Base-by-base conservation (phyloP, 768 basidiomycete species). In the Lactarius quietus region DNA sequence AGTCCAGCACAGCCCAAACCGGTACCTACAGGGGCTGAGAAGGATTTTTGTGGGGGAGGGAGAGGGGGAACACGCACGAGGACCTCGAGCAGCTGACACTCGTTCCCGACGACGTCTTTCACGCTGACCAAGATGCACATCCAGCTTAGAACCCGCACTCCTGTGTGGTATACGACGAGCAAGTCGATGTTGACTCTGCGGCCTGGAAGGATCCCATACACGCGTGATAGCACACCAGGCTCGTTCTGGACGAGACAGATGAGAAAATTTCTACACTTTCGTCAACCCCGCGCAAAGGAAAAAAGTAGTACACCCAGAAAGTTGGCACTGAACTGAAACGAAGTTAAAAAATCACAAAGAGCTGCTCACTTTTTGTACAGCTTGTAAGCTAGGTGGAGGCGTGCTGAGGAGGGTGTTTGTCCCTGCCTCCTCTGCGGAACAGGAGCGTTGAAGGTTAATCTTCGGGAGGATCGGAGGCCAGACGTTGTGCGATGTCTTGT, bases 131-230 rank as follows among this genome's bases (percentile, higher is more conserved):
- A 94, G 76, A 99, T 93, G 74, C 93, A 97, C 97, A 99, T 99
- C 51, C 97, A 86, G 80, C 90, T 92, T 58, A 98, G 81, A 80
- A 98, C 97, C 64, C 93, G 87, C 68, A 98, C 93, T 78, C 98
- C 97, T 39, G 97, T 99, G 61, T 92, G 86, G 78, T 97, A 99
- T 31, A 99, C 97, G 72, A 99, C 97, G 68, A 99, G 82, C 6
- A 95, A 98, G 78, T 99, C 96, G 75, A 96, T 92, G 81, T 99
- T 99, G 83, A 99, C 97, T 5, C 97, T 97, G 69, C 97, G 83
- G 48, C 93, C 97, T 23, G 97, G 96, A 26, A 99, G 84, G 72
- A 96, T 98, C 61, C 97, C 97, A 7, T 96, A 96, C 3, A 99
- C 95, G 71, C 97, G 90, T 31, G 96, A 97, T 14, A 99, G 84